Base-by-base conservation (phyloP, 805 yeast species). In the Cyberlindnera bimundalis region DNA sequence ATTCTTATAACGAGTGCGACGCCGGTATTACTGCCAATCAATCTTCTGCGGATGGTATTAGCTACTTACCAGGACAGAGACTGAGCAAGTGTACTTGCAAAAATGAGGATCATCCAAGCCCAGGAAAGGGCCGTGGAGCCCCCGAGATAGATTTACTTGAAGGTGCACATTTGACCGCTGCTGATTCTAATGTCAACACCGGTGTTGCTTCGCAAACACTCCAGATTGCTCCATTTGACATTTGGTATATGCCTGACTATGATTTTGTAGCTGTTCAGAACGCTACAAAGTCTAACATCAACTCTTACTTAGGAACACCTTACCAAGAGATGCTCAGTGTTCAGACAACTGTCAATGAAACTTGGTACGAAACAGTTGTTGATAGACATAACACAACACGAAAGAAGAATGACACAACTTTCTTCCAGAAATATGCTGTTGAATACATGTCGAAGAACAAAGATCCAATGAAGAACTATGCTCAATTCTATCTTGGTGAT, bases 161-260 rank as follows among this genome's bases (percentile, higher is more conserved):
- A 61, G 77, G 68, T 42, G 72, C 68, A 32, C 53, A 62, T 20
- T 65, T 66, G 33, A 55, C 65, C 13, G 55, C 41, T 23, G 33
- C 53, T 12, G 40, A 45, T 18, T 52, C 65, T 12, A 55, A 42
- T 21, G 32, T 50, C 7, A 41, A 48, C 20, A 47, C 59, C 37
- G 78, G 78, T 27, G 63, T 70, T 23, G 77, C 68, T 3, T 70
- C 77, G 1, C 79, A 73, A 47, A 70, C 78, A 1, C 60, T 68
- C 43, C 78, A 73, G 56, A 57, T 73, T 45, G 79, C 79, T 8
- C 79, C 78, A 1, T 62, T 61, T 53, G 78, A 73, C 53, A 64
- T 72, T 29, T 73, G 79, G 79, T 73, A 72, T 48, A 57, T 55
- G 48, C 76, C 79, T 3, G 77, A 73, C 51, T 73, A 73, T 52